Evolutionary conservation across 2,329 filamentous ascomycete species (phyloP).

Genomic region (Curvularia eragrostidis): DNA sequence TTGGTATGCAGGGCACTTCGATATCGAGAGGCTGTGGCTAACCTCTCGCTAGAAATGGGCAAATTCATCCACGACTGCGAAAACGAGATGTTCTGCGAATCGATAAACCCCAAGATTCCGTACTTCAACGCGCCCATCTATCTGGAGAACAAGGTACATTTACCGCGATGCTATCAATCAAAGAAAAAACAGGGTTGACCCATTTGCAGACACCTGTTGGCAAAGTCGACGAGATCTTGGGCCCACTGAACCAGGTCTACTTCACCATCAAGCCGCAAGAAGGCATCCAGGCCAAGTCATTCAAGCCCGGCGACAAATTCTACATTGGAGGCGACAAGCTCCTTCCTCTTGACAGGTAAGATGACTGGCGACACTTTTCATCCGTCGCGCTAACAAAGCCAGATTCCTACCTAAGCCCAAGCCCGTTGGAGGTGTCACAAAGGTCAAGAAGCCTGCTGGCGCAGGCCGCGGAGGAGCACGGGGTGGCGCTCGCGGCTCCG

Average conservation of each 20-base stretch:
- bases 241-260: constrained; percentile 96
- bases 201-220: constrained; percentile 75
- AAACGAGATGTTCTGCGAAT: constrained; percentile 97
- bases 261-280: constrained; percentile 98
- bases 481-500: constrained; percentile 37
- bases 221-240: constrained; percentile 97
- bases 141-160: constrained; percentile 89
- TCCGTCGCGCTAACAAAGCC: constrained; percentile 28
- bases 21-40: constrained; percentile 20
- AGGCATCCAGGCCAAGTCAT: constrained; percentile 91
- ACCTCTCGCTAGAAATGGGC: constrained; percentile 77
- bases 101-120: constrained; percentile 91
- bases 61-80: constrained; percentile 93
- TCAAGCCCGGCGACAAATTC: constrained; percentile 97
- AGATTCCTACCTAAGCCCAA: constrained; percentile 95
- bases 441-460: constrained; percentile 74
- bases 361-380: not conserved
- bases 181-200: constrained; percentile 27
- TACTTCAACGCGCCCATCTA: constrained; percentile 99
- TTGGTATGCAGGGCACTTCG: constrained; percentile 40
- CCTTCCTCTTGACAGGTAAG: constrained; percentile 82
- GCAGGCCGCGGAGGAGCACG: constrained; percentile 62
- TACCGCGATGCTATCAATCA: not conserved
- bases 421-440: constrained; percentile 68
- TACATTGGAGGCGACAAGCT: constrained; percentile 95